Evolutionary conservation across 306 rosid species (phyloP).

Genomic region (Argentina anserina): DNA sequence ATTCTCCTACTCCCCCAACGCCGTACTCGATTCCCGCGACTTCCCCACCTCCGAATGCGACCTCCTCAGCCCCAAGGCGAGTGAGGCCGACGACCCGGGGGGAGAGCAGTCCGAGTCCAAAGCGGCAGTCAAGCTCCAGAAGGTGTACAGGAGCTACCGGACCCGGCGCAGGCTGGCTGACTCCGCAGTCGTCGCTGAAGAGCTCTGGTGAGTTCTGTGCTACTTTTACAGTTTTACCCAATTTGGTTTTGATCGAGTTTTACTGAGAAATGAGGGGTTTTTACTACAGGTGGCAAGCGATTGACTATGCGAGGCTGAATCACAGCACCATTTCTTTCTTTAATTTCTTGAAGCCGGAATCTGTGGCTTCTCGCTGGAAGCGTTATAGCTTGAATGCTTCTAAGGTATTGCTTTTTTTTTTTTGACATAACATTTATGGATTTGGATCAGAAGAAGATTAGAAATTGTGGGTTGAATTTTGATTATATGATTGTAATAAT

Average conservation of each 20-base stretch:
- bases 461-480: slow-evolving; percentile 4
- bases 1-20: slow-evolving; percentile 31
- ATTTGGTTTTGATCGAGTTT: neutral
- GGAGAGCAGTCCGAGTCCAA: slow-evolving; percentile 15
- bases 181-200: slow-evolving; percentile 89
- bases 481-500: neutral
- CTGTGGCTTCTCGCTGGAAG: slow-evolving; percentile 61
- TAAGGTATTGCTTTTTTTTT: slow-evolving; percentile 35
- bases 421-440: neutral
- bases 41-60: slow-evolving; percentile 17
- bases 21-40: slow-evolving; percentile 9
- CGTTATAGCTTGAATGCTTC: slow-evolving; percentile 75
- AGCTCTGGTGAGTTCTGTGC: slow-evolving; percentile 54
- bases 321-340: slow-evolving; percentile 85
- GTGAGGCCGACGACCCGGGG: neutral
- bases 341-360: slow-evolving; percentile 56
- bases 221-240: neutral
- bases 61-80: neutral
- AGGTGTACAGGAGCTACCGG: slow-evolving; percentile 78
- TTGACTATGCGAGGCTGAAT: slow-evolving; percentile 61
- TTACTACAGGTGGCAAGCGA: slow-evolving; percentile 75
- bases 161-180: slow-evolving; percentile 90
- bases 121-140: slow-evolving; percentile 74
- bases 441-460: neutral
- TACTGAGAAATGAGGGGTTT: slow-evolving; percentile 6